Percentiles rank a stretch among this genome's conserved stretches.
Evolutionary conservation across 2,329 filamentous ascomycete genomes (phyloP).

Genomic region (Ambrosiella beaveri): DNA sequence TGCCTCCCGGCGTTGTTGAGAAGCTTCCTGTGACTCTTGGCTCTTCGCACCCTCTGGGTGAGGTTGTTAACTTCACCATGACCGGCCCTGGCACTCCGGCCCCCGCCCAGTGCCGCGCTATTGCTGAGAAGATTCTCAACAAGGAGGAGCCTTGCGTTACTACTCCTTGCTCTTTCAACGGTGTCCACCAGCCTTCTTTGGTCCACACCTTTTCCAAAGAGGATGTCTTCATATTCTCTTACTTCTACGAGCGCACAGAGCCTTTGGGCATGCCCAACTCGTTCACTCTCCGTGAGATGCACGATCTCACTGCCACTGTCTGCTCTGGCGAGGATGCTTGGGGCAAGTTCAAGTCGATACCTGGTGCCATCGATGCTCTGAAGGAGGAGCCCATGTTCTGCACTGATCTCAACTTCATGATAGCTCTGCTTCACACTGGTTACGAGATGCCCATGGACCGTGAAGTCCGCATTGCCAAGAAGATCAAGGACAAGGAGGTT

Average conservation of each 20-base stretch:
- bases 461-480: slow-evolving; percentile 96
- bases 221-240: slow-evolving; percentile 91
- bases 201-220: slow-evolving; percentile 82
- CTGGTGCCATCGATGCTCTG: slow-evolving; percentile 65
- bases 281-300: slow-evolving; percentile 80
- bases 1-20: slow-evolving; percentile 55
- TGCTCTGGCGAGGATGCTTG: slow-evolving; percentile 63
- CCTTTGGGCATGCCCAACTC: slow-evolving; percentile 96
- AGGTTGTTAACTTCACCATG: slow-evolving; percentile 60
- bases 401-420: slow-evolving; percentile 91
- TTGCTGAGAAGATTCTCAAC: slow-evolving; percentile 78
- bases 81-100: slow-evolving; percentile 60
- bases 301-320: slow-evolving; percentile 68
- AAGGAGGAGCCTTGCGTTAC: slow-evolving; percentile 72
- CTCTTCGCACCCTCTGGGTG: slow-evolving; percentile 47
- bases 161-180: slow-evolving; percentile 95
- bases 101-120: slow-evolving; percentile 71
- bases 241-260: slow-evolving; percentile 91
- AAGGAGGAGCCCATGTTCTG: slow-evolving; percentile 74
- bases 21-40: slow-evolving; percentile 56
- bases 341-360: slow-evolving; percentile 59
- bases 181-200: slow-evolving; percentile 82
- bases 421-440: slow-evolving; percentile 78
- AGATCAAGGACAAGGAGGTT: slow-evolving; percentile 91
- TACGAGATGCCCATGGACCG: slow-evolving; percentile 96